Evolutionary conservation across 345 rosid species (phyloP).

Genomic region (Sisymbrium altissimum): DNA sequence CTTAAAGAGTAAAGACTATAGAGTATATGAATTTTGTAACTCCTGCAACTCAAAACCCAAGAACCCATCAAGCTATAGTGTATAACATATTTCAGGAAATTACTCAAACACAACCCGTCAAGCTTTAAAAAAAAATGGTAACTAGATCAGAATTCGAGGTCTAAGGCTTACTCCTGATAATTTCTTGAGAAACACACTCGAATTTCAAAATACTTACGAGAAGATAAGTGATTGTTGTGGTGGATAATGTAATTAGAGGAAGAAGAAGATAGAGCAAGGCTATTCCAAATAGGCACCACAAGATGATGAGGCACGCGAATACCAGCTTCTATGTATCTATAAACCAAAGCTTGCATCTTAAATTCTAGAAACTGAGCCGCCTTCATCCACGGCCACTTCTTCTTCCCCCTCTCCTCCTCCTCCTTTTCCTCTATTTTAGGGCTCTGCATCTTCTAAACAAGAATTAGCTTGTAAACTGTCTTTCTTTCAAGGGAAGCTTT

Average conservation of each 20-base stretch:
- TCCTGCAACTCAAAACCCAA: neutral
- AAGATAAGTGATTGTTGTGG: slow-evolving; percentile 4
- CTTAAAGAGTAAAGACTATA: neutral
- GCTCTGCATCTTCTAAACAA: slow-evolving; percentile 12
- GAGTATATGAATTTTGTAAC: neutral
- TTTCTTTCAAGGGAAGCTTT: neutral
- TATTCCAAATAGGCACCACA: slow-evolving; percentile 44
- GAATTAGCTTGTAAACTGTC: neutral
- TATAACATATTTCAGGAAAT: neutral
- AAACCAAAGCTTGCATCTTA: slow-evolving; percentile 46
- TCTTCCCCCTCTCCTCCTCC: slow-evolving; percentile 20
- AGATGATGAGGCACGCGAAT: slow-evolving; percentile 50
- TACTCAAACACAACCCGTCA: neutral
- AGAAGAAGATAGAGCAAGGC: slow-evolving; percentile 35
- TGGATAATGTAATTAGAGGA: slow-evolving; percentile 1
- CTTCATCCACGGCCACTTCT: slow-evolving; percentile 33
- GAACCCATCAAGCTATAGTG: neutral
- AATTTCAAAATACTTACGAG: slow-evolving; percentile 18
- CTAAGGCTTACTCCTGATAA: neutral
- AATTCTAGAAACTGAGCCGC: slow-evolving; percentile 50
- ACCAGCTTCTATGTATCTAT: slow-evolving; percentile 46
- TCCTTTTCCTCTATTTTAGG: slow-evolving; percentile 11
- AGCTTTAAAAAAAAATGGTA: no score
- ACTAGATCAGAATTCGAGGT: no score
- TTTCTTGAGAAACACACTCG: neutral